phyloP scores from a whole-genome alignment of 768 basidiomycete species.

The Trichaptum fuscoviolaceum region DNA sequence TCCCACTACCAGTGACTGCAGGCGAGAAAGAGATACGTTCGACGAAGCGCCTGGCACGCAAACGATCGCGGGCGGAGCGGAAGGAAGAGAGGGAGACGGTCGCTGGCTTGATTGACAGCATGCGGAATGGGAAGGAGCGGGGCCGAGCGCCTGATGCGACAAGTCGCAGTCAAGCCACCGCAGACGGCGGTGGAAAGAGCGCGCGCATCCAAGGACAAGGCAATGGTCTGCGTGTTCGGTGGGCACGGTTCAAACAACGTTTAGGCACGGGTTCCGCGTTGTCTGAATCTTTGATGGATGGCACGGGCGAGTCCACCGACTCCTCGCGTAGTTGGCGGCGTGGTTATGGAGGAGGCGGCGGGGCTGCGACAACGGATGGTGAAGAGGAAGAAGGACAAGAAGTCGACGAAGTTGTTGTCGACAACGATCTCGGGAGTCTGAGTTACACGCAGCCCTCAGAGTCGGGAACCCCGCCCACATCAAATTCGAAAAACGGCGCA shows the following conservation, averaged over 20 bases:
- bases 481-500: not conserved
- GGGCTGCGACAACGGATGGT: not conserved
- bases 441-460: not conserved
- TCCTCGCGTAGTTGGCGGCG: not conserved
- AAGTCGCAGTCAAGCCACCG: not conserved
- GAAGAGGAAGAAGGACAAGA: constrained; percentile 1
- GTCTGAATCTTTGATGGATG: constrained; percentile 12
- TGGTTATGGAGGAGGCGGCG: not conserved
- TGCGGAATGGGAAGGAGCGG: not conserved
- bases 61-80: not conserved
- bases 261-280: constrained; percentile 47
- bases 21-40: not conserved
- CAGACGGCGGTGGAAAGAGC: constrained; percentile 20
- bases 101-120: constrained; percentile 1
- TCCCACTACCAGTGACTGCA: not conserved
- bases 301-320: constrained; percentile 12
- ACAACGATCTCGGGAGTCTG: constrained; percentile 7
- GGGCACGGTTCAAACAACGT: constrained; percentile 48
- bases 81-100: not conserved
- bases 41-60: constrained; percentile 2
- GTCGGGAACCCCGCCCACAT: not conserved
- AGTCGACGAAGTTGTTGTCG: constrained; percentile 12
- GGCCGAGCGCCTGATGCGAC: not conserved
- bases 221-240: constrained; percentile 34
- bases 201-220: constrained; percentile 27